Conservation (phyloP, 495 filamentous ascomycete genomes). For the Tetracladium setigerum region DNA sequence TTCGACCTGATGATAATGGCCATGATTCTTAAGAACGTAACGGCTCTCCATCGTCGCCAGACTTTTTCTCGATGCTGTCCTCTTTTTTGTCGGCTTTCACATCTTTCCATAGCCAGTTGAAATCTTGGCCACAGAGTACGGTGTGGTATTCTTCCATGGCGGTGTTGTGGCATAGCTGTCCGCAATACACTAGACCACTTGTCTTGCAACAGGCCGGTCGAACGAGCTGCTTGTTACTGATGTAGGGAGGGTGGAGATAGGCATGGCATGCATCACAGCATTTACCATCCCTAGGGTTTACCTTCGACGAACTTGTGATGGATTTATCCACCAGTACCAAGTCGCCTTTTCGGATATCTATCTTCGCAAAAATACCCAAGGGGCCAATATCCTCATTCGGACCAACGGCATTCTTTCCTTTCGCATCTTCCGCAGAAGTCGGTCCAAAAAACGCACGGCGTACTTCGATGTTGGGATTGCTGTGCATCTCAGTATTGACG, state of each 20-base stretch:
- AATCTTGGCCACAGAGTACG: constrained; percentile 13
- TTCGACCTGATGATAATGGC: constrained; percentile 7
- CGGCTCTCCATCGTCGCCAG: constrained; percentile 1
- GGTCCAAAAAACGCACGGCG: constrained; percentile 7
- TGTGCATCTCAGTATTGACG: constrained; percentile 4
- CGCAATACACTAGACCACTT: constrained; percentile 12
- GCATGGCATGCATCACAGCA: constrained; percentile 17
- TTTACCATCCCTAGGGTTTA: not conserved
- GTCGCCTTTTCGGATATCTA: constrained; percentile 14
- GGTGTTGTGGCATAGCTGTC: constrained; percentile 4
- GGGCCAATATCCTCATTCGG: constrained; percentile 12
- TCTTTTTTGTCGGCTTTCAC: not conserved
- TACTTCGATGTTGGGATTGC: not conserved
- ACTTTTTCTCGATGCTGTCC: not conserved
- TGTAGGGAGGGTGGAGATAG: constrained; percentile 4
- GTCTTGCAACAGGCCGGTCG: constrained; percentile 11
- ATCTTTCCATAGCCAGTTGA: constrained; percentile 15
- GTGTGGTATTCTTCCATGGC: constrained; percentile 12
- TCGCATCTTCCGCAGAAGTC: not conserved
- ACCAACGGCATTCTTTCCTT: not conserved
- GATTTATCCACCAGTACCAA: constrained; percentile 11
- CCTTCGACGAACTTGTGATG: constrained; percentile 4
- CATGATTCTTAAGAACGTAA: constrained; percentile 10
- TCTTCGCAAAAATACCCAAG: constrained; percentile 13
- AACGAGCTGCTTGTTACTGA: not conserved